A percentile compares a stretch with the other conserved stretches of the same genome.
phyloP scores from a whole-genome alignment of 2,329 filamentous ascomycete species.

The Trichoderma simmonsii region DNA sequence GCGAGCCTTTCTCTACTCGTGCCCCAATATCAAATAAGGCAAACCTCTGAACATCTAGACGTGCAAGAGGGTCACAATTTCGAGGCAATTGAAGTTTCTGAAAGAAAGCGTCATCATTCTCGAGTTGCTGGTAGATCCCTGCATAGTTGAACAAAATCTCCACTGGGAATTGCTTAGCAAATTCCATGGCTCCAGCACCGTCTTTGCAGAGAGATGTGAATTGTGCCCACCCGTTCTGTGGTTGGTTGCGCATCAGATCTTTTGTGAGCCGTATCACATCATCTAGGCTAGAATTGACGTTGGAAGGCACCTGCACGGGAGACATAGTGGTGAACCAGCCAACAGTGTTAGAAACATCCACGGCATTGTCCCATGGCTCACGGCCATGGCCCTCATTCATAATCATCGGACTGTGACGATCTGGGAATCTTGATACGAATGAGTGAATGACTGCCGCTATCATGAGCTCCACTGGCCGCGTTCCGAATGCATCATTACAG shows the following conservation, averaged over 20 bases:
- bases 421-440: not conserved
- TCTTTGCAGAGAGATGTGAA: not conserved
- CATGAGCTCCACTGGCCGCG: not conserved
- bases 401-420: not conserved
- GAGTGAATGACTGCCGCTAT: not conserved
- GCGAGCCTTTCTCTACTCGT: no score
- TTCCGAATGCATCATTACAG: not conserved
- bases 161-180: no score
- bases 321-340: constrained; percentile 37
- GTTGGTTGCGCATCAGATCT: not conserved
- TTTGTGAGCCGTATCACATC: not conserved
- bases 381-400: constrained; percentile 35
- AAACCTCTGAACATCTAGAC: no score
- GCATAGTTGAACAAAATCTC: no score
- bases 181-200: not conserved
- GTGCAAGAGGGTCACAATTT: no score
- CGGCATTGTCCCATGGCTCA: constrained; percentile 27
- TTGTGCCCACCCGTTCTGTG: not conserved
- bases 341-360: constrained; percentile 32
- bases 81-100: no score
- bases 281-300: not conserved
- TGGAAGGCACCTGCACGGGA: constrained; percentile 22
- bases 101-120: no score
- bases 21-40: no score
- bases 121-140: no score